These are phyloP conservation scores for Coniochaeta sp. DNA, from an alignment of 2,329 filamentous ascomycete genomes.

Conservation along the genomic window DNA sequence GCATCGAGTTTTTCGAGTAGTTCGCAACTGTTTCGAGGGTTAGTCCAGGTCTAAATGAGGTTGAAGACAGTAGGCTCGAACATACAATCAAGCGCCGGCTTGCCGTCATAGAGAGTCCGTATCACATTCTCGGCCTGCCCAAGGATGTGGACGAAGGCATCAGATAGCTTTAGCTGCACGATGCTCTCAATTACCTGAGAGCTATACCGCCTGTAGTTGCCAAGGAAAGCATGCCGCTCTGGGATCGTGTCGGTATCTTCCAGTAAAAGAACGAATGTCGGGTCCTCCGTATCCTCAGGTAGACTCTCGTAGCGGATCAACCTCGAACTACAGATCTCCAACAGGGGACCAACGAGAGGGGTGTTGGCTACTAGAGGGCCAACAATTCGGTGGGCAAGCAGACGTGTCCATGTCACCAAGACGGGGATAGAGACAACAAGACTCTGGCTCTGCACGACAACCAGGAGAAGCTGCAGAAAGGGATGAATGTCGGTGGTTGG, in stretches of 20 bases:
- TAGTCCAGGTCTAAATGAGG: not conserved
- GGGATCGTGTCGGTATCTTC: slow-evolving; percentile 95
- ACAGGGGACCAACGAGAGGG: slow-evolving; percentile 63
- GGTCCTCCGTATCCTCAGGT: slow-evolving; percentile 73
- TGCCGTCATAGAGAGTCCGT: slow-evolving; percentile 66
- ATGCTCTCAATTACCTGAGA: slow-evolving; percentile 81
- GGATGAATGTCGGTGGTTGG: slow-evolving; percentile 58
- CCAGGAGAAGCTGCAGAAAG: slow-evolving; percentile 73
- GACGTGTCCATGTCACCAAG: slow-evolving; percentile 79
- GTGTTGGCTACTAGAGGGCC: slow-evolving; percentile 55
- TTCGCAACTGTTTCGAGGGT: slow-evolving; percentile 33
- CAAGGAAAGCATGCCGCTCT: slow-evolving; percentile 88
- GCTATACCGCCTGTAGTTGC: slow-evolving; percentile 91
- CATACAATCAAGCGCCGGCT: slow-evolving; percentile 60
- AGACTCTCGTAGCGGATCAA: slow-evolving; percentile 83
- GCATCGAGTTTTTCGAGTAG: slow-evolving; percentile 63
- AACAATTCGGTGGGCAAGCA: slow-evolving; percentile 67
- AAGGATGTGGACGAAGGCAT: slow-evolving; percentile 86
- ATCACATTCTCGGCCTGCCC: slow-evolving; percentile 67
- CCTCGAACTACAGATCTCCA: slow-evolving; percentile 77
- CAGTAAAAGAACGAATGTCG: slow-evolving; percentile 73
- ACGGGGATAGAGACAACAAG: slow-evolving; percentile 90
- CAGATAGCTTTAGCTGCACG: slow-evolving; percentile 71
- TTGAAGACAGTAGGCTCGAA: slow-evolving; percentile 4
- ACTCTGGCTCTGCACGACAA: slow-evolving; percentile 77